Evolutionary conservation across 2,329 filamentous ascomycete species (phyloP), one percentile per base, ranked within the genome.

Genomic region (Neobulgaria alba): DNA sequence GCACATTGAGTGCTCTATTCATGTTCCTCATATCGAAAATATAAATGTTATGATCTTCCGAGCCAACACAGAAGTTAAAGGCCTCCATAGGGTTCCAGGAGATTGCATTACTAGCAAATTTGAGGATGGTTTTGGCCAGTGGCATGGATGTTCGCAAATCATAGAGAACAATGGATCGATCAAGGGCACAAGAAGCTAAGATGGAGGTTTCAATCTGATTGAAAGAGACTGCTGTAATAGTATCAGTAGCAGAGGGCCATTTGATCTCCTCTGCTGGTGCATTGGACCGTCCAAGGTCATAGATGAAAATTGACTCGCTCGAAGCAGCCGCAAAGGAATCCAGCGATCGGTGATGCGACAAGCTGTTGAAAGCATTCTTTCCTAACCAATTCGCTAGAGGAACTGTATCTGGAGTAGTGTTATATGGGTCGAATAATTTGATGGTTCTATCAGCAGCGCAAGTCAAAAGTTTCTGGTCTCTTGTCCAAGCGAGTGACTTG

Each of bases 51-150:
- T 58, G 90, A 58, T 96, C 92, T 68, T 98, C 92, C 53, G 85
- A 93, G 10, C 86, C 92, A 20, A 89, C 79, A 12, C 88, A 90
- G 57, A 96, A 82, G 66, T 96, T 95, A 71, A 94, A 94, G 5
- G 88, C 85, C 63, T 95, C 89, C 82, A 95, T 92, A 0, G 92
- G 92, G 53, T 95, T 95, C 87, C 90, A 98, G 32, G 83, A 74
- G 38, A 95, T 73, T 36, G 80, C 75, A 66, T 95, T 95, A 44
- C 78, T 83, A 29, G 88, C 79, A 52, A 98, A 82, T 39, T 77
- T 85, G 51, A 96, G 75, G 10, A 88, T 73, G 1, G 85, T 82
- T 58, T 89, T 89, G 48, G 84, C 75, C 14, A 96, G 70, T 9
- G 92, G 85, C 29, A 81, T 85, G 4, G 80, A 82, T 10, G 90